Percentiles rank a stretch among this genome's conserved stretches.
Conservation (phyloP, 2,329 filamentous ascomycete genomes). For the Fusarium xyrophilum region DNA sequence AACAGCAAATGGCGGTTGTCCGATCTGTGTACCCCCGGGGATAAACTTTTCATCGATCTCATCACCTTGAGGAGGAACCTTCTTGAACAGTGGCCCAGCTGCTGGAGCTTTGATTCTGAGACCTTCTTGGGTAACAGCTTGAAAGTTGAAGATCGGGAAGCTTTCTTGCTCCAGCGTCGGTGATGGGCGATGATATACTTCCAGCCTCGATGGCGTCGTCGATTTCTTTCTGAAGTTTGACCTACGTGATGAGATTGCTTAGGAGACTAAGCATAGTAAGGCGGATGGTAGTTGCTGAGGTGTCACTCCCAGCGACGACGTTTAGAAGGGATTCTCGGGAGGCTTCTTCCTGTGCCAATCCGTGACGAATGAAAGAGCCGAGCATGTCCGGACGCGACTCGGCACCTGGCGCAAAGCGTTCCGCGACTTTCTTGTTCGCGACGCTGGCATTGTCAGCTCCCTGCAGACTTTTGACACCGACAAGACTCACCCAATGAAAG, state of each 20-base stretch:
- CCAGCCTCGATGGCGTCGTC: conserved; percentile 53
- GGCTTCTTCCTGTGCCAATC: conserved; percentile 45
- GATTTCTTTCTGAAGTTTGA: conserved; percentile 57
- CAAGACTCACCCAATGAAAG: conserved; percentile 10
- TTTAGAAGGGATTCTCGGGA: conserved; percentile 45
- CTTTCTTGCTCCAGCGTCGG: conserved; percentile 45
- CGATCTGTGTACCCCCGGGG: conserved; percentile 44
- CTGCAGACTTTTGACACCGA: accelerated
- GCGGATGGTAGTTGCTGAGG: conserved; percentile 49
- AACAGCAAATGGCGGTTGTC: conserved; percentile 43
- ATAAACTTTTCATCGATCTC: conserved; percentile 49
- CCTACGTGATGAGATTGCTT: conserved; percentile 55
- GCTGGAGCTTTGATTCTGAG: conserved; percentile 56
- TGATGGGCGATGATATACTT: conserved; percentile 27
- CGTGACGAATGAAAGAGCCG: conserved; percentile 51
- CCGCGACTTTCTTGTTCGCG: conserved; percentile 3
- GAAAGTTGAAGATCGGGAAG: conserved; percentile 58
- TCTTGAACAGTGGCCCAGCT: conserved; percentile 47
- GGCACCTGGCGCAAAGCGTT: background rate
- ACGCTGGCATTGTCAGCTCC: background rate
- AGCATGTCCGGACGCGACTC: conserved; percentile 47
- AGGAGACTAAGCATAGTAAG: conserved; percentile 59
- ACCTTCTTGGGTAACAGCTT: conserved; percentile 58
- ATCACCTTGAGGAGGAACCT: conserved; percentile 42
- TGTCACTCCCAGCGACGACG: conserved; percentile 50